A percentile compares a stretch with the other conserved stretches of the same genome.
Conservation (phyloP, 306 rosid species). For the Pterocarpus santalinus region DNA sequence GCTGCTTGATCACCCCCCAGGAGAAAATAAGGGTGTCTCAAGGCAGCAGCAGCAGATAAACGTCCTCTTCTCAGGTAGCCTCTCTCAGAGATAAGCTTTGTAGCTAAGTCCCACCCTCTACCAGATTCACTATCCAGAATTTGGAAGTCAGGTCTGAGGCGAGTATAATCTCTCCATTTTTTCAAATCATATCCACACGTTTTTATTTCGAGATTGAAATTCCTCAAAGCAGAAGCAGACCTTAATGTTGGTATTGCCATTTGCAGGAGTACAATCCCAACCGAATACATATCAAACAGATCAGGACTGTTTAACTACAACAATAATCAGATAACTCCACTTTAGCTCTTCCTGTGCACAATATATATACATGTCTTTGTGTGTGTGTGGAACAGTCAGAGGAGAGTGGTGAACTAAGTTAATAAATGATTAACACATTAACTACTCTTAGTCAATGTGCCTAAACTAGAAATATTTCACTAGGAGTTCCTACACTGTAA, state of each 20-base stretch:
- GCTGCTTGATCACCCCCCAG: conserved; percentile 95
- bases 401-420: not conserved
- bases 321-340: conserved; percentile 44
- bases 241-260: conserved; percentile 91
- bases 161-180: conserved; percentile 78
- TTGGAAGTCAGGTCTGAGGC: conserved; percentile 66
- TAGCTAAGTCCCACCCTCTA: conserved; percentile 91
- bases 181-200: conserved; percentile 75
- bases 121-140: conserved; percentile 86
- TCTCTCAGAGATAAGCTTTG: conserved; percentile 84
- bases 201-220: conserved; percentile 81
- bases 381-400: conserved; percentile 1
- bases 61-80: conserved; percentile 78
- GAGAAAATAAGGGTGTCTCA: conserved; percentile 93
- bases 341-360: conserved; percentile 41
- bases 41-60: conserved; percentile 81
- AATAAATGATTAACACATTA: conserved; percentile 5
- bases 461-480: conserved; percentile 1
- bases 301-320: conserved; percentile 96
- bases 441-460: not conserved
- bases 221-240: conserved; percentile 81
- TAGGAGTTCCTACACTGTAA: conserved; percentile 10
- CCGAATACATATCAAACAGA: conserved; percentile 95
- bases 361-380: not conserved
- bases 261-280: conserved; percentile 93